Base-by-base conservation (phyloP, 2,329 filamentous ascomycete genomes). In the Drechslera avenae region DNA sequence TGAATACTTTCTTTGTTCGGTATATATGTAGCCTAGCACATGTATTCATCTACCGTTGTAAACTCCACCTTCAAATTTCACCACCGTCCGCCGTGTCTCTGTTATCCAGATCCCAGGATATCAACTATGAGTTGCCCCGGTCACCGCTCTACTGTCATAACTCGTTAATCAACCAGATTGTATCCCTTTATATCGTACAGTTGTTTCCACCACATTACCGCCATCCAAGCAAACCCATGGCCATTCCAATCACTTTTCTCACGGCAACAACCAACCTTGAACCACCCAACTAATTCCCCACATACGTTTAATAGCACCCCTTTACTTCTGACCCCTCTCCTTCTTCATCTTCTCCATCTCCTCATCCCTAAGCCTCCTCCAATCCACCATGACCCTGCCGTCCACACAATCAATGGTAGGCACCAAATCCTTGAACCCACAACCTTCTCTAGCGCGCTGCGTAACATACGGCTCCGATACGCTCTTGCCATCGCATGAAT, bases 381-480 rank as follows among this genome's bases (percentile, higher is more conserved):
- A 71, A 41, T 71, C 63, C 2, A 69, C 44, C 57, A 69, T 66
- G 3, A 46, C 30, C 36, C 63, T 49, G 0, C 46, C 62, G 3
- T 44, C 54, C 1, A 16, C 35, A 10, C 47, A 37, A 23, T 45
- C 9, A 3, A 65, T 34, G 31, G 57, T 26, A 1, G 68, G 64
- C 18, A 61, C 57, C 12, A 41, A 13, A 1, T 63, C 62, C n/a
- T 28, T 40, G 32, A 69, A 66, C 0, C 62, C 64, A 0, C n/a
- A 18, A 0, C 14, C 31, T 16, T 34, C 12, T 5, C 33, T 31
- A 5, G 21, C 36, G 3, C 32, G 14, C 50, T 62, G 36, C 1
- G 63, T 67, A 28, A 46, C 31, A 33, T 63, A 52, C n/a, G 32
- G 23, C 2, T 50, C 18, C 7, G 40, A 45, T 0, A 60, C 54